These are phyloP conservation scores for Emericellopsis atlantica DNA, from an alignment of 2,329 filamentous ascomycete species.

Conservation along the genomic window DNA sequence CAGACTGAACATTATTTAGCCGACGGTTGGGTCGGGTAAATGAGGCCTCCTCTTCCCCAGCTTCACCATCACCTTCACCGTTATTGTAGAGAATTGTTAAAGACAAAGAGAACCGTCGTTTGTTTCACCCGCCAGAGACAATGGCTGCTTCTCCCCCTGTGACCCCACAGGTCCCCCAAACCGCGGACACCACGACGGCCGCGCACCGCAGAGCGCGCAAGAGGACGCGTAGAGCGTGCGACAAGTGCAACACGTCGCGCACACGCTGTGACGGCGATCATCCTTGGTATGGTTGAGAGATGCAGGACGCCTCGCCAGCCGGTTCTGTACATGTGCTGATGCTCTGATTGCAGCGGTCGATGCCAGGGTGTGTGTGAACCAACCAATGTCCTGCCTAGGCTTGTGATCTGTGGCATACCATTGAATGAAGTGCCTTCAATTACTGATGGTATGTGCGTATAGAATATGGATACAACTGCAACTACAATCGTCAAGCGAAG, in stretches of 20 bases:
- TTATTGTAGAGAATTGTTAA: too few species aligned
- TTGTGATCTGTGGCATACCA: neutral
- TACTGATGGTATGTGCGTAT: neutral
- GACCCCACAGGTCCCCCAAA: too few species aligned
- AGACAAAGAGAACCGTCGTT: too few species aligned
- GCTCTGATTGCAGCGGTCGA: slow-evolving; percentile 15
- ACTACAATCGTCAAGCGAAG: slow-evolving; percentile 22
- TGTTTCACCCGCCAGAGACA: too few species aligned
- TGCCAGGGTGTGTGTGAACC: slow-evolving; percentile 19
- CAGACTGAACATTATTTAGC: too few species aligned
- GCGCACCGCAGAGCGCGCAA: slow-evolving; percentile 10
- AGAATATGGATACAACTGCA: slow-evolving; percentile 24
- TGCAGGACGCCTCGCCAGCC: slow-evolving; percentile 4
- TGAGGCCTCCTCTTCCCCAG: too few species aligned
- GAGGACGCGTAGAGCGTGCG: slow-evolving; percentile 15
- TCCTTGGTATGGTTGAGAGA: slow-evolving; percentile 15
- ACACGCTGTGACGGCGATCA: slow-evolving; percentile 27
- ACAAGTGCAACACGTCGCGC: slow-evolving; percentile 23
- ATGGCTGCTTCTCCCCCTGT: too few species aligned
- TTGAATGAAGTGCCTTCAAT: neutral
- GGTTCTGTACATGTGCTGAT: neutral
- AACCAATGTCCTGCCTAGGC: too few species aligned
- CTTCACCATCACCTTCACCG: too few species aligned
- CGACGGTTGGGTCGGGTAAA: too few species aligned
- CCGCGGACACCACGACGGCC: too few species aligned